Conservation (phyloP, 2,329 filamentous ascomycete species). For the Pseudogymnoascus sp. region DNA sequence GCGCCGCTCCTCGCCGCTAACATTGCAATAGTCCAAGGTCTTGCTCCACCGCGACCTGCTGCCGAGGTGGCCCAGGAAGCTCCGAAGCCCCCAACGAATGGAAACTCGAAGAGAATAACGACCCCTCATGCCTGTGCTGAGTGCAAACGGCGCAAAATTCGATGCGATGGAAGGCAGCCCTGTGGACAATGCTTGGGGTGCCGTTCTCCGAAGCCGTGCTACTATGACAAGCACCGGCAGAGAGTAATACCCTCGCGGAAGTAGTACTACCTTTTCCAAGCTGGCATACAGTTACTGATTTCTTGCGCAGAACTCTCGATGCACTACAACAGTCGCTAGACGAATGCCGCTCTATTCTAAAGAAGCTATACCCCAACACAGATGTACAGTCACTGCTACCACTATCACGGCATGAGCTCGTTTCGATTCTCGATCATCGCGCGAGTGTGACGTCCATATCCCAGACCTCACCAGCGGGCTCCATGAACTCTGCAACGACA, state of each 20-base stretch:
- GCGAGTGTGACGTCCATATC: slow-evolving; percentile 20
- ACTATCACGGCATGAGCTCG: slow-evolving; percentile 55
- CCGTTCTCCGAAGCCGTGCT: slow-evolving; percentile 67
- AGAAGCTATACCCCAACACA: slow-evolving; percentile 31
- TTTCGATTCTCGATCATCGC: slow-evolving; percentile 45
- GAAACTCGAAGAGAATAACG: slow-evolving; percentile 41
- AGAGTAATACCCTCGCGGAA: slow-evolving; percentile 70
- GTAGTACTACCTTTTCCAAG: slow-evolving; percentile 32
- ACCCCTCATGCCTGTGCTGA: slow-evolving; percentile 62
- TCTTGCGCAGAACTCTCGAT: slow-evolving; percentile 44
- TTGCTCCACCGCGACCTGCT: slow-evolving; percentile 22
- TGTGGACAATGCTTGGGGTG: slow-evolving; percentile 79
- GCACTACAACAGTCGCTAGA: slow-evolving; percentile 56
- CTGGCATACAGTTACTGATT: not conserved
- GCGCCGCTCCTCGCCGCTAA: not conserved
- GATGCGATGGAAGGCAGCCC: slow-evolving; percentile 72
- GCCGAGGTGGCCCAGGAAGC: slow-evolving; percentile 22
- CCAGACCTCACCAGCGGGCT: slow-evolving; percentile 44
- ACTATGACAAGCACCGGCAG: slow-evolving; percentile 73
- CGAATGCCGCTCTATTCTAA: slow-evolving; percentile 30
- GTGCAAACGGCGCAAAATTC: slow-evolving; percentile 73
- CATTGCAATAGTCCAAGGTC: slow-evolving; percentile 23
- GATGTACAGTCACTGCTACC: slow-evolving; percentile 46
- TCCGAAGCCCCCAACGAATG: slow-evolving; percentile 27
- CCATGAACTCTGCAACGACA: slow-evolving; percentile 41